Evolutionary conservation across 1,284 basidiomycete species (phyloP).

Genomic region (Vanrija humicola): DNA sequence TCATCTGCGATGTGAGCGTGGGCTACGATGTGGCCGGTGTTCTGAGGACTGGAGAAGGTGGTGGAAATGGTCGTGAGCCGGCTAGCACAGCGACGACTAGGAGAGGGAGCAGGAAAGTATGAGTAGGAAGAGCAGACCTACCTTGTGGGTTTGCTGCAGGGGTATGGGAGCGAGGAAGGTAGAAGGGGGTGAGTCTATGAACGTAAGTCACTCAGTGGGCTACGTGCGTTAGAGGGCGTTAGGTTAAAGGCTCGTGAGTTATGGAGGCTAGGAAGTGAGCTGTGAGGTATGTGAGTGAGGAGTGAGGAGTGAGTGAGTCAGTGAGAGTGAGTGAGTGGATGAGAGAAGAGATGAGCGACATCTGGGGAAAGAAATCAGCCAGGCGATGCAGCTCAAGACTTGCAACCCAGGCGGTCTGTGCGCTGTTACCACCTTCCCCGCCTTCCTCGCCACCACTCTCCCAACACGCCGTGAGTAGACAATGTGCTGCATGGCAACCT

Average conservation of each 20-base stretch:
- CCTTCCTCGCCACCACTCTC: neutral
- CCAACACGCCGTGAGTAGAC: neutral
- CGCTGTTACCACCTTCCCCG: too few relatives aligned
- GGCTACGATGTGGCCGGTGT: too few relatives aligned
- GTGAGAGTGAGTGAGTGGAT: neutral
- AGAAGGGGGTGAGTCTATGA: too few relatives aligned
- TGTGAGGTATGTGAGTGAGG: neutral
- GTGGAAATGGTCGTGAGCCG: too few relatives aligned
- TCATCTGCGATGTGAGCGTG: neutral
- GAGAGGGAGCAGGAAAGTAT: too few relatives aligned
- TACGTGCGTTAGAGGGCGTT: too few relatives aligned
- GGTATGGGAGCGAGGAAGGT: neutral
- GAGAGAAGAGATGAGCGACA: neutral
- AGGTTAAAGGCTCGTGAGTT: neutral
- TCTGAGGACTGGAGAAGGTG: too few relatives aligned
- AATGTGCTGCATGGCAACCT: neutral
- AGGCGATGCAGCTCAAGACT: too few relatives aligned
- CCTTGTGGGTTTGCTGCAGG: neutral
- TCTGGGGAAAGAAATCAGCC: neutral
- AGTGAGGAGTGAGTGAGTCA: neutral
- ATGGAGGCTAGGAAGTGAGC: neutral
- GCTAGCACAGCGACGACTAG: too few relatives aligned
- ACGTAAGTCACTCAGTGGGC: too few relatives aligned
- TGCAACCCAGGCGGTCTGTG: too few relatives aligned
- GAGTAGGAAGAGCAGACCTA: too few relatives aligned